Evolutionary conservation across 2,329 filamentous ascomycete genomes (phyloP).

Genomic region (Fusarium lyarnte): DNA sequence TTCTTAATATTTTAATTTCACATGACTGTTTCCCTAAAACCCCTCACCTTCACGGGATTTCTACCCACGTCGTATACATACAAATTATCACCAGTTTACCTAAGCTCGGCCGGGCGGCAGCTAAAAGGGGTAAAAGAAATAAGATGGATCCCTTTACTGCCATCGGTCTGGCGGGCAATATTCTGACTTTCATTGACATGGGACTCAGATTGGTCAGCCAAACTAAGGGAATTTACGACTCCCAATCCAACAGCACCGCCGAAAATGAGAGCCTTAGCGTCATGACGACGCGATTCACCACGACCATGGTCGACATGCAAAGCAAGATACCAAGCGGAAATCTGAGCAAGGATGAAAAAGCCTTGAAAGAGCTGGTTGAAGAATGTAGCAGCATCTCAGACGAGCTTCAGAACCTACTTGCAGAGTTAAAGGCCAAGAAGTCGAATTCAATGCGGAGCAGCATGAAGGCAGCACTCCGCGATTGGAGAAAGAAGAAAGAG

Average conservation of each 20-base stretch:
- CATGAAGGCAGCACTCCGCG: neutral
- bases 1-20: neutral
- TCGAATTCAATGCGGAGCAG: rapidly evolving
- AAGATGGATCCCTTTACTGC: neutral
- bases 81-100: neutral
- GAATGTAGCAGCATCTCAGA: neutral
- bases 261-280: neutral
- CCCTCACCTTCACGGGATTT: neutral
- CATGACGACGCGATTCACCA: neutral
- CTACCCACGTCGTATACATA: neutral
- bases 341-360: neutral
- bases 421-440: neutral
- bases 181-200: neutral
- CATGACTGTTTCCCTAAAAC: neutral
- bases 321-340: neutral
- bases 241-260: neutral
- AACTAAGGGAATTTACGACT: neutral
- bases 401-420: neutral
- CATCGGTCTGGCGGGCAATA: neutral
- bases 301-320: neutral
- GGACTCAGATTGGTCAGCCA: neutral
- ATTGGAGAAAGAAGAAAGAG: neutral
- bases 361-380: neutral
- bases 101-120: rapidly evolving
- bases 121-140: neutral